Percentiles rank a stretch among this genome's conserved stretches.
Conservation (phyloP, 805 yeast species). For the Pichia membranifaciens region DNA sequence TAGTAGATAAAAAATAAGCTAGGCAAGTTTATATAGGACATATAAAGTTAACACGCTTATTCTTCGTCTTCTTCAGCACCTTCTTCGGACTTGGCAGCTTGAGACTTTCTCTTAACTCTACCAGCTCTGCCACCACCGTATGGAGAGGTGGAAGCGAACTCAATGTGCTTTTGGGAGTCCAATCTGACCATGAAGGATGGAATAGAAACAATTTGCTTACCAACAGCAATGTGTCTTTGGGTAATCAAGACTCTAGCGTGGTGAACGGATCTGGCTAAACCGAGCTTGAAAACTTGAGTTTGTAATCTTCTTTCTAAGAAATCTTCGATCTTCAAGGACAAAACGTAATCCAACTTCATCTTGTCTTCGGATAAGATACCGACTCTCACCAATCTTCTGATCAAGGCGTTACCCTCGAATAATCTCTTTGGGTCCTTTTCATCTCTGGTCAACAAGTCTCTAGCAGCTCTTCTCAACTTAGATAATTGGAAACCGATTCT, state of each 20-base stretch:
- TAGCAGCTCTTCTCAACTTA: conserved; percentile 99
- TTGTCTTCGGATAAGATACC: conserved; percentile 99
- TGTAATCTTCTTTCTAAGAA: conserved; percentile 99
- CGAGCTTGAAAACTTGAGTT: conserved; percentile 99
- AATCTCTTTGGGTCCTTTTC: conserved; percentile 99
- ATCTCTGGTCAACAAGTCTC: conserved; percentile 99
- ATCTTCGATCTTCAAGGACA: conserved; percentile 96
- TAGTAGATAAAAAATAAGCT: too few relatives aligned
- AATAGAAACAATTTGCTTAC: conserved; percentile 97
- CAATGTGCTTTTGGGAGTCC: conserved; percentile 99
- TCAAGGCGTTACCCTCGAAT: conserved; percentile 99
- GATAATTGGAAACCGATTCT: conserved; percentile 99
- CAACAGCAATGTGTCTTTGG: conserved; percentile 99
- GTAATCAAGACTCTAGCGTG: conserved; percentile 98
- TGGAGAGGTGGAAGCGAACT: conserved; percentile 98
- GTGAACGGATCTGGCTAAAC: conserved; percentile 98
- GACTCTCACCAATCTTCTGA: conserved; percentile 98
- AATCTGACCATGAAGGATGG: conserved; percentile 99
- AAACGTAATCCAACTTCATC: conserved; percentile 99
- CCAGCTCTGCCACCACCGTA: conserved; percentile 99
- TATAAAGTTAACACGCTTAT: conserved; percentile 36
- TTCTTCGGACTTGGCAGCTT: conserved; percentile 57
- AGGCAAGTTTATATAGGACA: conserved; percentile 5
- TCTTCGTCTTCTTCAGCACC: conserved; percentile 54
- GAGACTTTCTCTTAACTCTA: conserved; percentile 97